Base-by-base conservation (phyloP, 169 alveolate species). In the Toxoplasma gondii region DNA sequence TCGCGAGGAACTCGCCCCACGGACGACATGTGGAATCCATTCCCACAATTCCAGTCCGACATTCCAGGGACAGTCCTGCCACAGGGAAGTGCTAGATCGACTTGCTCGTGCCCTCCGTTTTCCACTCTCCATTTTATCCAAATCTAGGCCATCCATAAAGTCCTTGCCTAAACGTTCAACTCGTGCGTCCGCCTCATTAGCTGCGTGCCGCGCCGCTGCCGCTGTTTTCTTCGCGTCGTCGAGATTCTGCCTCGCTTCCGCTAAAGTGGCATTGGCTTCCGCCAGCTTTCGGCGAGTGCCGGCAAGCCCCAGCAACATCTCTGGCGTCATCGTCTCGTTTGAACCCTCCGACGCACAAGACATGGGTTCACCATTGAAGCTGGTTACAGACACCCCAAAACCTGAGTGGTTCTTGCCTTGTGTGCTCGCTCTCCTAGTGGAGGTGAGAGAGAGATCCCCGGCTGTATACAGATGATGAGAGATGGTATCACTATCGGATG, bases 61-160 rank as follows among this genome's bases (percentile, higher is more conserved):
- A 34, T 87, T 86, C 95, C 95, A 93, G 12, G 95, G 95, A 69
- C 90, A 44, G 53, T 92, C 95, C 70, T 93, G 81, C 95, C 95
- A 93, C 67, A 93, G 54, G 54, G 90, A 74, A 0, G 95, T 93
- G 67, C 84, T 45, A 67, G 53, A 88, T 86, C 74, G 70, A 88
- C 70, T 81, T 67, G 29, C 87, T 81, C 41, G 67, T 92, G 54
- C 54, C 88, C 29, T 86, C 82, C 92, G 4, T 43, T 58, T 88
- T 82, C 83, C 34, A 58, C 80, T 92, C 84, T 29, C 64, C 67
- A 80, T 78, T 80, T 53, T 91, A 81, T 70, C 80, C 74, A 64
- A 22, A 64, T 64, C 74, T 27, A 64, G 74, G 34, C 74, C 74
- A 31, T 64, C 74, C n/a, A 64, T 1, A 22, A 27, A 16, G n/a